Evolutionary conservation across 208 protist genomes (phyloP), one percentile per base, ranked within the genome.

Genomic region (Trypanosomatidae sp.): DNA sequence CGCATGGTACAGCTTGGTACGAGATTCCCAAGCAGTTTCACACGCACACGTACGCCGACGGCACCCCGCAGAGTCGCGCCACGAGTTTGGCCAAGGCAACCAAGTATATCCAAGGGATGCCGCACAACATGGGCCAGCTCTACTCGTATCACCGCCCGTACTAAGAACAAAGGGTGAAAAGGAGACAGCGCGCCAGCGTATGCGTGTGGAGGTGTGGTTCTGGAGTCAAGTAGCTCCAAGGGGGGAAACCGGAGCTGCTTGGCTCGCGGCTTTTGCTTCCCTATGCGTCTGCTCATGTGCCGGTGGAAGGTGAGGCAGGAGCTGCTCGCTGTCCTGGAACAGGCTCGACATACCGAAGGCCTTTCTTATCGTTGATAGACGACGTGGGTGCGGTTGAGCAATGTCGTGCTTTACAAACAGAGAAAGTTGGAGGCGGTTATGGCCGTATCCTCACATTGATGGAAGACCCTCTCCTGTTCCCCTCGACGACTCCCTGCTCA

Each of bases 121-220:
- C 92, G 53, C 80, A 93, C 69, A 96, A 96, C 80, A 92, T 92
- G 86, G 92, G 92, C 0, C 81, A 91, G 71, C 71, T 96, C 9
- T 96, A 96, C 79, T 96, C 92, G 2, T 96, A 88, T 73, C 92
- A 95, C 25, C 84, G 91, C 25, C 88, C 90, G n/a, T 94, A 93
- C 62, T 96, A 83, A 78, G 3, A 5, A 50, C 1, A 33, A 6
- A 8, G 12, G 36, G 36, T 39, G 13, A 22, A 13, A n/a, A 36
- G 4, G 44, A 53, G 36, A 30, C n/a, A 22, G 30, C 17, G 19
- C 36, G 17, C 2, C 22, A 30, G 19, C 19, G 30, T n/a, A 28
- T 28, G 22, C 33, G 30, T 70, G 6, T 62, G 17, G n/a, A 22
- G n/a, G 17, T 62, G 4, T 43, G 3, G n/a, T 6, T 62, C 6